Conservation (phyloP, 805 yeast species). For the Priceomyces fermenticarens region DNA sequence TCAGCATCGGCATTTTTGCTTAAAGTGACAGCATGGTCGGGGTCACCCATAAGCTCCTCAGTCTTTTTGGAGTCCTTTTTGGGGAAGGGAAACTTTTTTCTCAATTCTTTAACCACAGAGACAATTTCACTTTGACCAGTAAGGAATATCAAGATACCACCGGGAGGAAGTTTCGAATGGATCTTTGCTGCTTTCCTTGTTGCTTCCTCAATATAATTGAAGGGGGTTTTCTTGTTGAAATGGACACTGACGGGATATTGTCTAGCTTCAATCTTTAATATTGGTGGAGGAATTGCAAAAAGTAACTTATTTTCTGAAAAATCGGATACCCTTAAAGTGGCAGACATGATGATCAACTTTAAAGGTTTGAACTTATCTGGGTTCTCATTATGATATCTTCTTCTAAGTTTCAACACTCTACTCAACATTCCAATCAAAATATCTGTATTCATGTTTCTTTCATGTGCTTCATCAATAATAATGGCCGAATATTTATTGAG, state of each 20-base stretch:
- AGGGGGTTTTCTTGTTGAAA: constrained; percentile 76
- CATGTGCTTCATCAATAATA: constrained; percentile 97
- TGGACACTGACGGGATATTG: constrained; percentile 93
- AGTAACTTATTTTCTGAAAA: constrained; percentile 77
- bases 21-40: constrained; percentile 41
- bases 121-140: constrained; percentile 95
- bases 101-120: constrained; percentile 65
- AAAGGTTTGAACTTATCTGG: constrained; percentile 55
- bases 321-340: constrained; percentile 90
- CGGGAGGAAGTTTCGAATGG: constrained; percentile 83
- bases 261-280: constrained; percentile 85
- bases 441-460: constrained; percentile 93
- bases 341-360: constrained; percentile 92
- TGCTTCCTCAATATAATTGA: constrained; percentile 82
- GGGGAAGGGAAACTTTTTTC: constrained; percentile 63
- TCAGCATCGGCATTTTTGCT: constrained; percentile 69
- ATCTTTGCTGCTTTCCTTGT: constrained; percentile 82
- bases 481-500: constrained; percentile 80
- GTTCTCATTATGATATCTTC: constrained; percentile 45
- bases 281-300: constrained; percentile 77
- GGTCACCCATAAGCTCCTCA: constrained; percentile 22
- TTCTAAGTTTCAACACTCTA: constrained; percentile 73
- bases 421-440: constrained; percentile 93
- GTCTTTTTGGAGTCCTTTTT: constrained; percentile 14
- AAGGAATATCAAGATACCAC: constrained; percentile 86